Base-by-base conservation (phyloP, 306 rosid species). In the Leucaena leucocephala region DNA sequence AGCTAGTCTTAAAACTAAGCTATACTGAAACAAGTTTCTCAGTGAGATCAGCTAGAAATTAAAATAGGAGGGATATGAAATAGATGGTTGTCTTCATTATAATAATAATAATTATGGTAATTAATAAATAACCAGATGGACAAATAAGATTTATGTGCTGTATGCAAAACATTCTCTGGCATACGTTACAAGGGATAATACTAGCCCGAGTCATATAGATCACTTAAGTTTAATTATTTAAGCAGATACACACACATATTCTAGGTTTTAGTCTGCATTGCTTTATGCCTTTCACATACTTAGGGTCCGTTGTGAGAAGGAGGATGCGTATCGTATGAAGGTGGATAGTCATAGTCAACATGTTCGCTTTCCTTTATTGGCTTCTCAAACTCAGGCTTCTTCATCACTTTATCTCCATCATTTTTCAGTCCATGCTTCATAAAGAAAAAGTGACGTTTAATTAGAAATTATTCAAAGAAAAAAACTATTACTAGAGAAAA, bases 261-360 rank as follows among this genome's bases (percentile, higher is more conserved):
- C 65, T 59, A 22, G 38, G 38, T 3, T 9, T 64, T 35, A 36
- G 21, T 36, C 45, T 64, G 35, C 19, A 13, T 63, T 36, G 43
- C 19, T 6, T 15, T 16, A 10, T 64, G 3, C 44, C 19, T 38
- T 66, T 17, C 27, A 27, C 27, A 27, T 27, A 27, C 69, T 34
- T 63, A 78, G 11, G 82, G 13, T 48, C 86, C 78, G 85, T 93
- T 93, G 83, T 93, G 98, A 78, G 86, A 81, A 76, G 97, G 98
- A 83, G 98, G 97, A 80, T 93, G 94, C 52, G 93, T 87, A 87
- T 89, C 90, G 0, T 97, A 94, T 43, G 93, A 27, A 27, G 27
- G 96, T 39, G 91, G 55, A 72, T 93, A 91, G 61, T 93, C 98
- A 70, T 93, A 89, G 65, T 93, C 27, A 27, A 27, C 27, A 27